Evolutionary conservation across 2,329 filamentous ascomycete genomes (phyloP).

Genomic region (Trichoderma polysporum): DNA sequence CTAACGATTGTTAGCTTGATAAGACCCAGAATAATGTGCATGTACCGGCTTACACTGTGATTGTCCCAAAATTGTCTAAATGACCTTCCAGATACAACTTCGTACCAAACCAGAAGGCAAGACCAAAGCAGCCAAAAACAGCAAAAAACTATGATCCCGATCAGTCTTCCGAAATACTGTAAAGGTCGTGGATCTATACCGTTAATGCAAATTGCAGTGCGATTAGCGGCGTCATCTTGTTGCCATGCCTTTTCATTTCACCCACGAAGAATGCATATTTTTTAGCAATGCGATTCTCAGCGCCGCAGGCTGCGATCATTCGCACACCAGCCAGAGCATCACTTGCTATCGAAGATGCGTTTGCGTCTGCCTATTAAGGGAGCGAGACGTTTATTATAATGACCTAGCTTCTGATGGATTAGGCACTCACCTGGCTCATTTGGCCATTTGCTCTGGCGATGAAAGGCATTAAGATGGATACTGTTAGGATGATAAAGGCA

Average conservation of each 20-base stretch:
- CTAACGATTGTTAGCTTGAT: conserved; percentile 30
- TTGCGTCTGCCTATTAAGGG: conserved; percentile 48
- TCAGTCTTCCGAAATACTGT: conserved; percentile 19
- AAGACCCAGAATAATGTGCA: neutral
- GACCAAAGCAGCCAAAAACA: conserved; percentile 51
- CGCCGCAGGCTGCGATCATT: conserved; percentile 63
- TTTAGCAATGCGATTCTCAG: conserved; percentile 52
- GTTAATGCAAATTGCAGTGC: neutral
- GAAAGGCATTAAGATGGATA: conserved; percentile 52
- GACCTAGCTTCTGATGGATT: neutral
- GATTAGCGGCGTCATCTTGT: neutral
- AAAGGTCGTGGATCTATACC: neutral
- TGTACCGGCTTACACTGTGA: conserved; percentile 48
- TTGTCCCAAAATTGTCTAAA: conserved; percentile 49
- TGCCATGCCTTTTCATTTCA: conserved; percentile 46
- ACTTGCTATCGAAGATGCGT: conserved; percentile 58
- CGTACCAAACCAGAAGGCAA: conserved; percentile 64
- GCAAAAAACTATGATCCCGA: conserved; percentile 48
- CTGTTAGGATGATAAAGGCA: conserved; percentile 53
- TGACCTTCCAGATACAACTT: conserved; percentile 47
- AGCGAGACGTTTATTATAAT: conserved; percentile 30
- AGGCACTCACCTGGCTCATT: neutral
- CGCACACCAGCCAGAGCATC: conserved; percentile 60
- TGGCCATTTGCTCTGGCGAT: conserved; percentile 48
- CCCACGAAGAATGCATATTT: conserved; percentile 56